Base-by-base conservation (phyloP, 108 stramenopile species). In the Mediolabrus comicus region DNA sequence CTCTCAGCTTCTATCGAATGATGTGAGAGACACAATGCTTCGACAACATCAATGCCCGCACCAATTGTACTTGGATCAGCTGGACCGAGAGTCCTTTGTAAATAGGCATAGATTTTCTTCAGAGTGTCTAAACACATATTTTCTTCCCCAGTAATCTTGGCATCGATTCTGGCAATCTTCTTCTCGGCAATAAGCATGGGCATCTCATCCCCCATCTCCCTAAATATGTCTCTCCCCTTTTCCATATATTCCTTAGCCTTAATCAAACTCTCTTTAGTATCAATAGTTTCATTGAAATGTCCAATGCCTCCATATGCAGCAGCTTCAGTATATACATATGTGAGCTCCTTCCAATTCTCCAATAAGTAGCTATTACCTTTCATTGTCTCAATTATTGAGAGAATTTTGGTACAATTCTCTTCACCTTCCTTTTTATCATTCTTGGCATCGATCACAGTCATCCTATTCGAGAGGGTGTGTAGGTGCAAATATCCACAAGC, bases 1-100 rank as follows among this genome's bases (percentile, higher is more conserved):
- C 60, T 16, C 26, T 62, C 60, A 39, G 35, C 60, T 43, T 62
- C 60, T 2, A 62, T 62, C 1, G 36, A 22, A 62, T 27, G 60
- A 39, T 38, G 16, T 25, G 38, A 35, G 12, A 26, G 27, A 14
- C 17, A 38, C 13, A 62, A 38, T n/a, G 25, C 25, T 36, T 19
- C 39, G 19, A 38, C 60, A 2, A 27, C 35, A 0, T 36, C 17
- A 19, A 22, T 25, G 11, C 60, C 60, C 19, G 16, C 27, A 25
- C 35, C 22, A 1, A 62, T 62, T 17, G 60, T 62, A 25, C 33
- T 22, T 27, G 60, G 46, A 9, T 49, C 46, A 49, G 46, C 10
- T 9, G 25, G 25, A n/a, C 35, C 16, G 24, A 62, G 17, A 0
- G 26, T 27, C 35, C 38, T 36, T 14, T 24, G 2, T 19, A 39